These are phyloP conservation scores for Sophora flavescens DNA, from an alignment of 306 rosid species.

Conservation along the genomic window DNA sequence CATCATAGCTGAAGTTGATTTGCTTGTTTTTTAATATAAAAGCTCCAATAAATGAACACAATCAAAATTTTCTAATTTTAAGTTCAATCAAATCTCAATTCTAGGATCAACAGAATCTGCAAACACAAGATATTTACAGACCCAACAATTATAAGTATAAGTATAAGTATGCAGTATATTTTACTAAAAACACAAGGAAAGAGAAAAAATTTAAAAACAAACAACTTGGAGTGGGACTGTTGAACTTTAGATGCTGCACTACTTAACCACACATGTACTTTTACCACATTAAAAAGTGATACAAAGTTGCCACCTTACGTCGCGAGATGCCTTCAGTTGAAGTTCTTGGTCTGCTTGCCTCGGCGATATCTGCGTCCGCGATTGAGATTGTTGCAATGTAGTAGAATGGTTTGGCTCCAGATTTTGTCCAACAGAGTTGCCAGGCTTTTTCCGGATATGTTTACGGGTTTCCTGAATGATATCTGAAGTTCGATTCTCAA, in stretches of 20 bases:
- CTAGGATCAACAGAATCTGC: slow-evolving; percentile 24
- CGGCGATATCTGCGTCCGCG: slow-evolving; percentile 56
- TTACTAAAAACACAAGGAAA: slow-evolving; percentile 20
- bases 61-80: slow-evolving; percentile 1
- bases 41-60: background rate
- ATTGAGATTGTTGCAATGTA: slow-evolving; percentile 53
- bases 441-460: slow-evolving; percentile 80
- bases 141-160: slow-evolving; percentile 3
- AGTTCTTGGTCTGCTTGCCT: slow-evolving; percentile 80
- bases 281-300: slow-evolving; percentile 67
- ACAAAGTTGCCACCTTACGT: slow-evolving; percentile 96
- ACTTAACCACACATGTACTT: slow-evolving; percentile 41
- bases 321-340: slow-evolving; percentile 98
- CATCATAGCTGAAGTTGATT: slow-evolving; percentile 14
- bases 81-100: slow-evolving; percentile 1
- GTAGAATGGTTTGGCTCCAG: slow-evolving; percentile 58
- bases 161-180: slow-evolving; percentile 18
- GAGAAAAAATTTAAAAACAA: slow-evolving; percentile 21
- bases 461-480: slow-evolving; percentile 96
- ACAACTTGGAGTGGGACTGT: slow-evolving; percentile 12
- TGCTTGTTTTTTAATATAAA: background rate
- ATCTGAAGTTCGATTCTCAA: slow-evolving; percentile 84
- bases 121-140: slow-evolving; percentile 27
- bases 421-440: slow-evolving; percentile 53
- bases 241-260: slow-evolving; percentile 33